Evolutionary conservation across 768 basidiomycete species (phyloP).

Genomic region (Fomitopsis pulvina): DNA sequence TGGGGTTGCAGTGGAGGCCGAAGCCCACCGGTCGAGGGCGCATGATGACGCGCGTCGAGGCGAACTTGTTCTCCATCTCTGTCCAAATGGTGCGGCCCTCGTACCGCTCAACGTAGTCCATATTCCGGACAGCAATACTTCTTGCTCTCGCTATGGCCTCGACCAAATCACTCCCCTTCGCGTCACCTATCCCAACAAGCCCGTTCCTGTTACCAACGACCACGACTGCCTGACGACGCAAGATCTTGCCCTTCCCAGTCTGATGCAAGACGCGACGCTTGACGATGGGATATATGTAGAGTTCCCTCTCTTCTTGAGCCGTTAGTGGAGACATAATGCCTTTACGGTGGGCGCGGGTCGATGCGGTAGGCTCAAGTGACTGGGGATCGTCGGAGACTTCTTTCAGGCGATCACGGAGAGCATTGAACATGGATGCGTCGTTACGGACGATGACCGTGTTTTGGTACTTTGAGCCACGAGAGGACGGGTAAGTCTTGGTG

Average conservation of each 20-base stretch:
- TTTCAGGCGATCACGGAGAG: slow-evolving; percentile 25
- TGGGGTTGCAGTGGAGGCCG: slow-evolving; percentile 84
- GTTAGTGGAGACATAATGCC: slow-evolving; percentile 29
- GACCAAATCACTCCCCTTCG: slow-evolving; percentile 44
- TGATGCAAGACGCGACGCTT: slow-evolving; percentile 70
- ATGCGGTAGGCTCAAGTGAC: slow-evolving; percentile 9
- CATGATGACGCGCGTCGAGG: slow-evolving; percentile 73
- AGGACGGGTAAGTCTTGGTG: slow-evolving; percentile 45
- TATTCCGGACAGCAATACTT: slow-evolving; percentile 68
- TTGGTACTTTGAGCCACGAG: slow-evolving; percentile 43
- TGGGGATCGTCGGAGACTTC: slow-evolving; percentile 20
- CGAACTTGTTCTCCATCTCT: slow-evolving; percentile 79
- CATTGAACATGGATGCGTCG: slow-evolving; percentile 60
- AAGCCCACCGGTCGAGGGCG: slow-evolving; percentile 86
- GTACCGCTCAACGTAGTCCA: slow-evolving; percentile 94
- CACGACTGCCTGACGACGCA: slow-evolving; percentile 51
- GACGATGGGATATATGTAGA: slow-evolving; percentile 37
- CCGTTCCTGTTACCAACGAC: slow-evolving; percentile 83
- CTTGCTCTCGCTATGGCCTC: slow-evolving; percentile 27
- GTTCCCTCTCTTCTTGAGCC: slow-evolving; percentile 20
- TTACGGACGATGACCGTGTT: slow-evolving; percentile 66
- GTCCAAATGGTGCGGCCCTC: slow-evolving; percentile 95
- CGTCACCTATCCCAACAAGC: slow-evolving; percentile 77
- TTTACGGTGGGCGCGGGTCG: slow-evolving; percentile 1
- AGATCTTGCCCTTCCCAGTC: slow-evolving; percentile 90